Conservation (phyloP, 2,329 filamentous ascomycete genomes). For the Orbilia blumenaviensis region DNA sequence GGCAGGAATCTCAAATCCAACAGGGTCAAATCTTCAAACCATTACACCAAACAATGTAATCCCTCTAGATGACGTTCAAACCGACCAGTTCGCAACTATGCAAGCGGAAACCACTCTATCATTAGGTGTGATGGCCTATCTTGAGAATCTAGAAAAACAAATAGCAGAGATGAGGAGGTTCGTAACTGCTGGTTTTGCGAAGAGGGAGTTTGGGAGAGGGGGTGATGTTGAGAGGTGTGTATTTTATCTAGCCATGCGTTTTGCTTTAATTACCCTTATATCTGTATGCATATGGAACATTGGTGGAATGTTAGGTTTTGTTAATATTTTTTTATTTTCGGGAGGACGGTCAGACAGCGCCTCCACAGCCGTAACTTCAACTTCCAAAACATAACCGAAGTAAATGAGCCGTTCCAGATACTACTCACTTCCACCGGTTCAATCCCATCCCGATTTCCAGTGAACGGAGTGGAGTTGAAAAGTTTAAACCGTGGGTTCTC, state of each 20-base stretch:
- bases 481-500: slow-evolving; percentile 54
- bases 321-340: no score
- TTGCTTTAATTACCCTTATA: no score
- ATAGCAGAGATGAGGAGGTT: slow-evolving; percentile 56
- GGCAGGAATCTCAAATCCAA: no score
- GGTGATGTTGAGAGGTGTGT: slow-evolving; percentile 35
- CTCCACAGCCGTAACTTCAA: slow-evolving; percentile 55
- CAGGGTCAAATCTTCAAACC: no score
- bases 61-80: background rate
- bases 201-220: slow-evolving; percentile 42
- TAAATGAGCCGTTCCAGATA: slow-evolving; percentile 55
- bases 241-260: background rate
- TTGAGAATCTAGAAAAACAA: slow-evolving; percentile 55
- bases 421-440: slow-evolving; percentile 53
- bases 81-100: slow-evolving; percentile 52
- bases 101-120: slow-evolving; percentile 56
- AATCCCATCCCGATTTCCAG: slow-evolving; percentile 50
- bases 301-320: no score
- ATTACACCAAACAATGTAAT: no score
- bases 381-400: slow-evolving; percentile 55
- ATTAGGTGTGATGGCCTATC: slow-evolving; percentile 54
- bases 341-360: slow-evolving; percentile 45
- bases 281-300: no score
- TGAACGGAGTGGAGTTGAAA: slow-evolving; percentile 54
- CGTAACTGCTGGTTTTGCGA: slow-evolving; percentile 54